Percentiles rank a stretch among this genome's conserved stretches.
Conservation (phyloP, 1,139 yeast species). For the Candida pseudoviswanathii region DNA sequence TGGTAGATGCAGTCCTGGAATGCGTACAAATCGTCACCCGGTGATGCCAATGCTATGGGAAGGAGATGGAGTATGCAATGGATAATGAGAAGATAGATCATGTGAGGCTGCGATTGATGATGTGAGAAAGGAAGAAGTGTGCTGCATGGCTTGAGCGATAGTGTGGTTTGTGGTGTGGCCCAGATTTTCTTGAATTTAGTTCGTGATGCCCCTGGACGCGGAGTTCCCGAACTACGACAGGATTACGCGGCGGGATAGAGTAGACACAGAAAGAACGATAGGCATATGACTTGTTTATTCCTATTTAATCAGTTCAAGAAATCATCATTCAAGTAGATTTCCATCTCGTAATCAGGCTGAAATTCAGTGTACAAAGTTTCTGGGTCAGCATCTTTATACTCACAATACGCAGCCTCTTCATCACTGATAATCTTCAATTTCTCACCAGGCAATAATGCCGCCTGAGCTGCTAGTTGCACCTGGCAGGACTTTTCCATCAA, state of each 20-base stretch:
- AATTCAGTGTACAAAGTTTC: constrained; percentile 73
- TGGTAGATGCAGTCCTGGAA: constrained; percentile 65
- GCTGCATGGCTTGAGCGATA: neutral
- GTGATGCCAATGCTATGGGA: constrained; percentile 46
- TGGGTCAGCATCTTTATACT: constrained; percentile 60
- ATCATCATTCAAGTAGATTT: constrained; percentile 25
- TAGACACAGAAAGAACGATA: neutral
- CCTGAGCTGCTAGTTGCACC: constrained; percentile 72
- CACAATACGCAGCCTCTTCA: constrained; percentile 72
- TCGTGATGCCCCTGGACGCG: too few relatives aligned
- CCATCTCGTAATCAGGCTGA: constrained; percentile 56
- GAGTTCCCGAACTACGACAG: too few relatives aligned
- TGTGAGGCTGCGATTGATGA: neutral
- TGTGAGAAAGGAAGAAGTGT: neutral
- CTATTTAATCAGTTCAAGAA: constrained; percentile 17
- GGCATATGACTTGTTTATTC: neutral
- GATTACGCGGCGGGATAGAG: too few relatives aligned
- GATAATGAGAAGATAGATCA: too few relatives aligned
- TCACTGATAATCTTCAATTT: constrained; percentile 48
- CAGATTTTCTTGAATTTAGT: too few relatives aligned
- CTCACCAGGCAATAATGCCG: constrained; percentile 47
- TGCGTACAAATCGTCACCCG: constrained; percentile 77
- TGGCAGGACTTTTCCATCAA: constrained; percentile 71
- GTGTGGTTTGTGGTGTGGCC: too few relatives aligned
- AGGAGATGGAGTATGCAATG: neutral